Conservation (phyloP, 495 filamentous ascomycete species). For the Xylaria cubensis region DNA sequence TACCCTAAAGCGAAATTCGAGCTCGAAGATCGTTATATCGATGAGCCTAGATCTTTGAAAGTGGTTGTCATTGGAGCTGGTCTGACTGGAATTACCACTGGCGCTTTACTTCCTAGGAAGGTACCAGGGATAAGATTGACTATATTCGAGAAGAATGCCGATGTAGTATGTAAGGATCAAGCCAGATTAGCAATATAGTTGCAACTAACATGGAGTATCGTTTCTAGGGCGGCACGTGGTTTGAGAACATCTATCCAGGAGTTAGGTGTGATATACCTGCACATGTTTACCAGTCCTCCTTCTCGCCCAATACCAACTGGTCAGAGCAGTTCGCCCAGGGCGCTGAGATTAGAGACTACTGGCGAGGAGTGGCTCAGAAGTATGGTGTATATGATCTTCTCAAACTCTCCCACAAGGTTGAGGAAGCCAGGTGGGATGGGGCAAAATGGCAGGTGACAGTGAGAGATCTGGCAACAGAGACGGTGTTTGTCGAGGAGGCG, state of each 20-base stretch:
- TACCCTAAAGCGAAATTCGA: conserved; percentile 27
- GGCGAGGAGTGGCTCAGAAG: conserved; percentile 64
- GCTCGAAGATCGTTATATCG: conserved; percentile 59
- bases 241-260: conserved; percentile 73
- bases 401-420: conserved; percentile 57
- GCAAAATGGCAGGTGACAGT: conserved; percentile 57
- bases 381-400: conserved; percentile 66
- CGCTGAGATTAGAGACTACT: conserved; percentile 69
- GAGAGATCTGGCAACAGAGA: conserved; percentile 40
- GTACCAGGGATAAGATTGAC: conserved; percentile 63
- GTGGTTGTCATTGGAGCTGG: conserved; percentile 73
- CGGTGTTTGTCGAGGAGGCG: conserved; percentile 41
- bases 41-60: conserved; percentile 61
- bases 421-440: conserved; percentile 61
- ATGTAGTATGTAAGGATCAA: conserved; percentile 50
- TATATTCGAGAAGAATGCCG: conserved; percentile 77
- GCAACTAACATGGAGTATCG: background rate
- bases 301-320: conserved; percentile 71
- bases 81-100: conserved; percentile 66
- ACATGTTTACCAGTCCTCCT: conserved; percentile 72
- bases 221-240: conserved; percentile 69
- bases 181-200: background rate
- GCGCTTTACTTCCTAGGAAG: conserved; percentile 64
- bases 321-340: conserved; percentile 68
- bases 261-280: conserved; percentile 75